These are phyloP conservation scores for Mortierella sp. DNA, from an alignment of 371 early-diverging fungal species.

Conservation along the genomic window DNA sequence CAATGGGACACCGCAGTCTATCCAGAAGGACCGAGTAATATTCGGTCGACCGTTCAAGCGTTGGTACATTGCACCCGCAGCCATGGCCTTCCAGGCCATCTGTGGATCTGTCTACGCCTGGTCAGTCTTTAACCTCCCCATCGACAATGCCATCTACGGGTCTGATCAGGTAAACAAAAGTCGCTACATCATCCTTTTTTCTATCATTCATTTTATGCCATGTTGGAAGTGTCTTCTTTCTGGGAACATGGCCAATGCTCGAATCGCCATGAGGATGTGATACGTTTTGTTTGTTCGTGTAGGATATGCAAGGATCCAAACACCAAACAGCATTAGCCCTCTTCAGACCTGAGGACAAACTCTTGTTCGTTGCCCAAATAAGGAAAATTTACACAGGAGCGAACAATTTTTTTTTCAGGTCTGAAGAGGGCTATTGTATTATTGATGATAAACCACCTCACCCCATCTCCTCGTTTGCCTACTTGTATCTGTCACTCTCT, in stretches of 20 bases:
- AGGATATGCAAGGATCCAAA: not conserved
- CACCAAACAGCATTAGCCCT: not conserved
- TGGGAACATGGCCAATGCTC: too few relatives aligned
- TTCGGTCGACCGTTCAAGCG: slow-evolving; percentile 63
- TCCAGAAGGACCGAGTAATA: slow-evolving; percentile 51
- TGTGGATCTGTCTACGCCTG: slow-evolving; percentile 80
- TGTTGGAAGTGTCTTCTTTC: not conserved
- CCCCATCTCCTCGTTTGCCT: not conserved
- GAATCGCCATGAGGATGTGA: too few relatives aligned
- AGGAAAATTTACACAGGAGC: not conserved
- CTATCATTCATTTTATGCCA: too few relatives aligned
- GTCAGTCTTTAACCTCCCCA: slow-evolving; percentile 64
- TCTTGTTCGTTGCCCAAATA: not conserved
- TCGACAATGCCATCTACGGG: slow-evolving; percentile 63
- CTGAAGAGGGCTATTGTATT: too few relatives aligned
- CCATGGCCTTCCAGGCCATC: slow-evolving; percentile 74
- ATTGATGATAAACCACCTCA: not conserved
- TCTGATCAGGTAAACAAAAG: slow-evolving; percentile 6
- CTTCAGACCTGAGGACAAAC: not conserved
- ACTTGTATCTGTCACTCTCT: too few relatives aligned
- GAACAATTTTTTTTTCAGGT: not conserved
- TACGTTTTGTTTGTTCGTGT: too few relatives aligned
- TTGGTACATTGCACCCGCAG: slow-evolving; percentile 71
- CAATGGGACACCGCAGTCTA: slow-evolving; percentile 30
- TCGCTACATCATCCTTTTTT: too few relatives aligned